Conservation (phyloP, 306 rosid genomes). For the Cicer arietinum region DNA sequence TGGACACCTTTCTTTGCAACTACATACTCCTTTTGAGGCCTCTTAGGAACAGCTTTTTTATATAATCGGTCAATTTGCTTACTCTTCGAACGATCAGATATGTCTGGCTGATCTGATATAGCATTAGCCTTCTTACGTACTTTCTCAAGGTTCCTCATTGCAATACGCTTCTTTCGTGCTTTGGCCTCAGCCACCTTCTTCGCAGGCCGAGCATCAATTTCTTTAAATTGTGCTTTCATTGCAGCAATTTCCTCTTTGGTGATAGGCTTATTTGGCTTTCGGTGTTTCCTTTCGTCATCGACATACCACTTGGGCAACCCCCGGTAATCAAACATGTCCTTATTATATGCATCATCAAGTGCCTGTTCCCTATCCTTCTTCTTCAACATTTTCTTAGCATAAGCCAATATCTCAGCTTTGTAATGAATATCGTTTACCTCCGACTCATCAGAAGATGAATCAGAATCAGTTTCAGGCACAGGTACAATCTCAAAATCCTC, state of each 20-base stretch:
- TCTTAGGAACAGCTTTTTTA: conserved; percentile 71
- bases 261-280: conserved; percentile 71
- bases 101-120: conserved; percentile 91
- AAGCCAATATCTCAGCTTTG: conserved; percentile 86
- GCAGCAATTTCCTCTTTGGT: conserved; percentile 85
- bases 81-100: conserved; percentile 78
- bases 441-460: conserved; percentile 72
- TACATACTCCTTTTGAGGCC: conserved; percentile 82
- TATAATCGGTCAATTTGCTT: conserved; percentile 87
- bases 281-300: conserved; percentile 86
- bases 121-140: conserved; percentile 90
- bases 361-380: conserved; percentile 75
- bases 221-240: conserved; percentile 88
- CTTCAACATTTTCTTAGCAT: conserved; percentile 81
- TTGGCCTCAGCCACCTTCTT: conserved; percentile 73
- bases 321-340: conserved; percentile 77
- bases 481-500: conserved; percentile 83
- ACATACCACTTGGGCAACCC: conserved; percentile 90
- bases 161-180: conserved; percentile 82
- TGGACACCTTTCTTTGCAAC: conserved; percentile 99
- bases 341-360: conserved; percentile 83
- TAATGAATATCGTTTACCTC: conserved; percentile 54
- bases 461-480: conserved; percentile 83
- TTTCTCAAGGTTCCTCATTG: conserved; percentile 87
- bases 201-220: conserved; percentile 86